phyloP scores from a whole-genome alignment of 768 basidiomycete genomes.

The Boletellus ananas region DNA sequence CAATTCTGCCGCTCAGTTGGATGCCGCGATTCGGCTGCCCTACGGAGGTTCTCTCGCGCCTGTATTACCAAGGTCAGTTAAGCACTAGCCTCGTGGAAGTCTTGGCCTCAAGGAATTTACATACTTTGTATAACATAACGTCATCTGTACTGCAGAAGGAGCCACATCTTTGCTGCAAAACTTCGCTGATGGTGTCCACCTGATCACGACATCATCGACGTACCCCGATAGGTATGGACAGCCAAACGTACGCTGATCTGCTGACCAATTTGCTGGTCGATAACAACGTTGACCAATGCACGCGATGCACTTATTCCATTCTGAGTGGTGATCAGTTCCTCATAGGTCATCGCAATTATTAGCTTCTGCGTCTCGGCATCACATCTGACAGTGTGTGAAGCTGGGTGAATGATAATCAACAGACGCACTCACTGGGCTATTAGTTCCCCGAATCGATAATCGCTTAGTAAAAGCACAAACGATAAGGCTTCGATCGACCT shows the following conservation, averaged over 20 bases:
- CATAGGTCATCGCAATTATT: slow-evolving; percentile 71
- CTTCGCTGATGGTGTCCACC: slow-evolving; percentile 97
- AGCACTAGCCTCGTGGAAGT: neutral
- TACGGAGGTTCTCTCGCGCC: slow-evolving; percentile 92
- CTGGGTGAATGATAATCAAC: neutral
- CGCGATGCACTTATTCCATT: slow-evolving; percentile 86
- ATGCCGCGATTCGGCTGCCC: slow-evolving; percentile 79
- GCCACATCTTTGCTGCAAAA: slow-evolving; percentile 90
- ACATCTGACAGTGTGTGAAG: slow-evolving; percentile 47
- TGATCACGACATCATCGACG: slow-evolving; percentile 30
- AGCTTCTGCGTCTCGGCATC: slow-evolving; percentile 67
- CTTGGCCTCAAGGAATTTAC: slow-evolving; percentile 10
- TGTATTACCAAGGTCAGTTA: slow-evolving; percentile 28
- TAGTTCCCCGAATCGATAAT: slow-evolving; percentile 85
- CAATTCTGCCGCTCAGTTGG: slow-evolving; percentile 70
- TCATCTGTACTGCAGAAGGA: slow-evolving; percentile 98
- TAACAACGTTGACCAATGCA: slow-evolving; percentile 89
- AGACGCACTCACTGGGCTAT: slow-evolving; percentile 62
- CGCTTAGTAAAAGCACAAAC: slow-evolving; percentile 87
- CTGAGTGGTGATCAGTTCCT: slow-evolving; percentile 80
- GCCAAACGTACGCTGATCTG: slow-evolving; percentile 75
- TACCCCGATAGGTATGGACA: neutral
- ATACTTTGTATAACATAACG: slow-evolving; percentile 93
- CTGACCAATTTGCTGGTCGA: slow-evolving; percentile 96
- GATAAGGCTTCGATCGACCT: slow-evolving; percentile 93